These are phyloP conservation scores for Solanum acaule DNA, from an alignment of 257 asterid genomes.

Conservation along the genomic window DNA sequence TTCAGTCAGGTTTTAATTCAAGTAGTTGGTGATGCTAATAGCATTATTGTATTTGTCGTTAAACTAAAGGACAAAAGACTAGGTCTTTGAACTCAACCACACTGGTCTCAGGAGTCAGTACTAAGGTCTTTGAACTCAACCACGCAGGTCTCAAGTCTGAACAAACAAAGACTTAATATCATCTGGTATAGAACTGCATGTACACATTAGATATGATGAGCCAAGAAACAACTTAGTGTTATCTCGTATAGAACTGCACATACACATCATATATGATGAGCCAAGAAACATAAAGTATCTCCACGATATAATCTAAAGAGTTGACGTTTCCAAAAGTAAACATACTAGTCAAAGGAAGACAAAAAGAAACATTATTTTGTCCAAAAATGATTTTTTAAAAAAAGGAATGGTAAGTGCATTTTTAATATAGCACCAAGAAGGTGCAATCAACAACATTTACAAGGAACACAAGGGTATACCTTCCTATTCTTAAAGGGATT, in stretches of 20 bases:
- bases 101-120: not conserved
- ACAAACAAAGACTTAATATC: not conserved
- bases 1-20: not conserved
- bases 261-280: not conserved
- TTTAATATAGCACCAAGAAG: not conserved
- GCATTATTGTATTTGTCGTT: not conserved
- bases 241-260: not conserved
- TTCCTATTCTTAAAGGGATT: not conserved
- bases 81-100: not conserved
- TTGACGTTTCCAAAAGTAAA: not conserved
- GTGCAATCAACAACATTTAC: not conserved
- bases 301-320: not conserved
- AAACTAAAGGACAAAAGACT: not conserved
- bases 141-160: not conserved
- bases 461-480: not conserved
- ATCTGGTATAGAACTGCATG: not conserved
- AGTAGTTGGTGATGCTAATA: not conserved
- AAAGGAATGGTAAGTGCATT: not conserved
- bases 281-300: not conserved
- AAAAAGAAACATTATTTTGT: not conserved
- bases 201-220: not conserved
- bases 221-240: not conserved
- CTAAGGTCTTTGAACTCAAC: not conserved
- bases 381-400: not conserved
- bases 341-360: not conserved